Conservation (phyloP, 139 green algal genomes). For the Bryopsis sp. region DNA sequence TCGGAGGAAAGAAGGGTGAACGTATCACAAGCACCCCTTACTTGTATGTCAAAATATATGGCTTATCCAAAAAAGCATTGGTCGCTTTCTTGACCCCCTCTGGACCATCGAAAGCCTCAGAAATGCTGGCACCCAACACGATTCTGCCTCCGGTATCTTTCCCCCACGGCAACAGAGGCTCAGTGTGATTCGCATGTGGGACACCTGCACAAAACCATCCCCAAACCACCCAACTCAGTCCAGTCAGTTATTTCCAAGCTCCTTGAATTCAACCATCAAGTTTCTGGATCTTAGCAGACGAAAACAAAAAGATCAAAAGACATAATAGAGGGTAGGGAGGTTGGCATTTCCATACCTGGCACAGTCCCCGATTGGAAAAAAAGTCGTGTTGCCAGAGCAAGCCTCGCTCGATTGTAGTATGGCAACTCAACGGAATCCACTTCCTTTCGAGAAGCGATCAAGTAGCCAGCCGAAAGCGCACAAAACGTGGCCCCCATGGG, state of each 20-base stretch:
- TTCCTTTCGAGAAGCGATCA: slow-evolving; percentile 47
- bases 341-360: slow-evolving; percentile 17
- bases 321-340: slow-evolving; percentile 9
- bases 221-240: not conserved
- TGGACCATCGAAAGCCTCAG: too few species aligned
- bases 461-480: slow-evolving; percentile 48
- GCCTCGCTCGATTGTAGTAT: slow-evolving; percentile 72
- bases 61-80: too few species aligned
- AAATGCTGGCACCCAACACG: too few species aligned
- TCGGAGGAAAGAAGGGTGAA: not conserved
- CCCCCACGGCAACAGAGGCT: too few species aligned
- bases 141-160: too few species aligned
- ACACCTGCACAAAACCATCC: not conserved
- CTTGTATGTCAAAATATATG: not conserved
- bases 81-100: too few species aligned
- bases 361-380: slow-evolving; percentile 24
- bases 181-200: slow-evolving; percentile 5
- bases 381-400: slow-evolving; percentile 26
- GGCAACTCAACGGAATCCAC: slow-evolving; percentile 69
- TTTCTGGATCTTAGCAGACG: slow-evolving; percentile 22
- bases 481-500: slow-evolving; percentile 54
- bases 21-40: not conserved
- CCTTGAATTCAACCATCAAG: slow-evolving; percentile 1
- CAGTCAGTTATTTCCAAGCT: not conserved
- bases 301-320: slow-evolving; percentile 18